Conservation (phyloP, 1,284 basidiomycete genomes). For the Leccinum pseudoinsigne region DNA sequence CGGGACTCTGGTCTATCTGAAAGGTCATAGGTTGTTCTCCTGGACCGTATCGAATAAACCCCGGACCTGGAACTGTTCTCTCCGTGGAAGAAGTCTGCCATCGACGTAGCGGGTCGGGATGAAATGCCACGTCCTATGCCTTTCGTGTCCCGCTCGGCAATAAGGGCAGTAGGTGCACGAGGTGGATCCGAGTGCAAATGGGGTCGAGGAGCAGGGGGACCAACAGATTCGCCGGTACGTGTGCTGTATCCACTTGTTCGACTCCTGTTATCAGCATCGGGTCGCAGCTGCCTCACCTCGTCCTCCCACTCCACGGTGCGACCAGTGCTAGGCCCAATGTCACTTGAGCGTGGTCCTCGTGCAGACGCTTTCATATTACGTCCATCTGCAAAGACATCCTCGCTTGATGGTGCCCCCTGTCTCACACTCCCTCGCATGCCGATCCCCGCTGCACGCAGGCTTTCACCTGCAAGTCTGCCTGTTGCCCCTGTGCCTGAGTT, state of each 20-base stretch:
- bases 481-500: constrained; percentile 36
- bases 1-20: constrained; percentile 26
- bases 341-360: constrained; percentile 20
- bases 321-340: constrained; percentile 8
- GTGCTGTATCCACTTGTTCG: constrained; percentile 17
- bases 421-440: constrained; percentile 33
- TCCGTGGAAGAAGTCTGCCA: constrained; percentile 29
- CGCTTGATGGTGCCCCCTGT: constrained; percentile 26
- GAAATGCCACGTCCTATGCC: constrained; percentile 13
- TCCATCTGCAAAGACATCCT: constrained; percentile 40
- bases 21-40: constrained; percentile 28
- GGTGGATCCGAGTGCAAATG: constrained; percentile 31
- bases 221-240: constrained; percentile 16
- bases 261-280: constrained; percentile 18
- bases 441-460: constrained; percentile 71
- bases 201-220: constrained; percentile 24
- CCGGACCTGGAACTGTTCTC: constrained; percentile 16
- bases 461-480: constrained; percentile 63
- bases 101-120: constrained; percentile 35
- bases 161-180: constrained; percentile 17
- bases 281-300: constrained; percentile 16
- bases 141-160: constrained; percentile 23
- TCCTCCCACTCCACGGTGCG: constrained; percentile 30
- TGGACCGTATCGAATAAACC: constrained; percentile 19
- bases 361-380: constrained; percentile 15